Evolutionary conservation across 352 stramenopile genomes (phyloP), one percentile per base, ranked within the genome.

Genomic region (Globisporangium mamillatum): DNA sequence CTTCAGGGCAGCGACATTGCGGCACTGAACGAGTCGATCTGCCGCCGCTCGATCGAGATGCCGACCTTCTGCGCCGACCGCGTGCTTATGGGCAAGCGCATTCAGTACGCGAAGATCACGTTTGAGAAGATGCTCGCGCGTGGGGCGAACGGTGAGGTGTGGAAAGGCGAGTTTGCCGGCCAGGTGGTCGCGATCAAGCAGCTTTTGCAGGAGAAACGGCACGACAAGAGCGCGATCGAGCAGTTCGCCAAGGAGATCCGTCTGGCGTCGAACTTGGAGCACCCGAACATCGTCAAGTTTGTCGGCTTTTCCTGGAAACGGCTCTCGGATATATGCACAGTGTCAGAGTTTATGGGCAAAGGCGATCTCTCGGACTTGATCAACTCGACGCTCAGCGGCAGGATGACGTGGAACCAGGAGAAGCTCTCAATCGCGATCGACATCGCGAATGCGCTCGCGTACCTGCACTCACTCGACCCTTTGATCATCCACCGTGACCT

Each of bases 371-470:
- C 69, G 3, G 61, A 73, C 18, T 44, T 81, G 1, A 64, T 81
- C 46, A 71, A 73, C 60, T 70, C 68, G 22, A 75, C 77, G n/a
- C 38, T 72, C 38, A 74, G 68, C 38, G 52, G 44, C 0, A 12
- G 52, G 5, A 63, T 76, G n/a, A 63, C 41, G 3, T 76, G 71
- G 71, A 68, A 52, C 34, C 48, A 65, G 22, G 71, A 76, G 48
- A 81, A 81, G 59, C 68, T 81, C 38, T 73, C 61, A 27, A 79
- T 81, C 56, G 72, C 75, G 24, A 64, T 76, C 48, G 73, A 81
- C 44, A 67, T 81, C 27, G 75, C 75, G 16, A 73, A 65, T n/a
- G 72, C 72, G 7, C 62, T 65, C 25, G 60, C 25, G 60, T 65
- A 65, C 60, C 22, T 65, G 60, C 60, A 58, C 44, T 58, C 60